Base-by-base conservation (phyloP, 2,329 filamentous ascomycete genomes). In the Exophiala sp. region DNA sequence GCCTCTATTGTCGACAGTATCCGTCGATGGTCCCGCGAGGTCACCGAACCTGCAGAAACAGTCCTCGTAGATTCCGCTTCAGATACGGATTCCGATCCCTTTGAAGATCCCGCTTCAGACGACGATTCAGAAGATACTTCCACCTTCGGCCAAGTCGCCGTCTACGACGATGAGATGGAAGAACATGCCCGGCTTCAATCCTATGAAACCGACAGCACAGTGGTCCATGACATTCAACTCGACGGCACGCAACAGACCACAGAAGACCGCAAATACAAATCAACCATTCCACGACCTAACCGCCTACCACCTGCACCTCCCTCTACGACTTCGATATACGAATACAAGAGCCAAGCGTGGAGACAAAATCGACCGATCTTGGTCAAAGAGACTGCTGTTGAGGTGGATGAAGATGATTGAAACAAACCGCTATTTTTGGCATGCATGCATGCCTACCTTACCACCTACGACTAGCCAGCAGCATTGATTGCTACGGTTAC, bases 1-100 rank as follows among this genome's bases (percentile, higher is more conserved):
- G 54, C 54, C 32, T 49, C 50, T 19, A 54, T 57, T 13, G 51
- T 57, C 34, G 54, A 57, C 48, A 57, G 40, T 29, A 48, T 57
- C n/a, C 54, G 50, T 11, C 47, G 51, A 16, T 57, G 54, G 54
- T 54, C 50, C 41, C 54, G 54, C 22, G 48, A 51, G 16, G n/a
- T 52, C 13, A 51, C 51, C 24, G 49, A 45, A n/a, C 54, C 51
- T 5, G 27, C 51, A 2, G 54, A 57, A 38, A 49, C 48, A 14
- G 54, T 57, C 14, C 30, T 54, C 9, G 48, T 57, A 5, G 54
- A 57, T 37, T 52, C 51, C 6, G 51, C 50, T 16, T 55, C 52
- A 1, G 52, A 55, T 21, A 46, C 48, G 3, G 54, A 57, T 23
- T 49, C 44, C 1, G 54, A 57, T 34, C 54, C 54, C 8, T 57